These are phyloP conservation scores for Lasiosphaeris hirsuta DNA, from an alignment of 495 filamentous ascomycete species.

Conservation along the genomic window DNA sequence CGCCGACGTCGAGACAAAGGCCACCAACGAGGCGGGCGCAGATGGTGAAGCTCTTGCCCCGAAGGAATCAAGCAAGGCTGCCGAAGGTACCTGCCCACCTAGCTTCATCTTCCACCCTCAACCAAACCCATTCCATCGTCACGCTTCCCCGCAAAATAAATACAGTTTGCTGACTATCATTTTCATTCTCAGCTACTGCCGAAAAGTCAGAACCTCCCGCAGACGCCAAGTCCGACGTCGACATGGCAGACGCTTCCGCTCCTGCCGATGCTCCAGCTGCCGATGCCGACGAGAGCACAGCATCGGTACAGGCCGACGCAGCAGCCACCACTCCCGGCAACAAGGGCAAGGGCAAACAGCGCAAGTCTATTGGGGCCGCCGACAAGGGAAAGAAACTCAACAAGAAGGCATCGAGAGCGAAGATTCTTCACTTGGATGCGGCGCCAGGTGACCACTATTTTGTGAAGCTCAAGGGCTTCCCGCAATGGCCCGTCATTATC, in stretches of 20 bases:
- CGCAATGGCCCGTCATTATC: slow-evolving; percentile 86
- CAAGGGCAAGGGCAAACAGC: slow-evolving; percentile 44
- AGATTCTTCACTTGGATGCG: slow-evolving; percentile 68
- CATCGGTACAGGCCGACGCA: background rate
- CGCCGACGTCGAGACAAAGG: slow-evolving; percentile 17
- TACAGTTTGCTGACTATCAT: slow-evolving; percentile 19
- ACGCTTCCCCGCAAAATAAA: background rate
- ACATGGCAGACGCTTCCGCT: slow-evolving; percentile 34
- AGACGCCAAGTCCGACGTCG: slow-evolving; percentile 32
- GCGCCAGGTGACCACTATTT: slow-evolving; percentile 84
- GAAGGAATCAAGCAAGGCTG: slow-evolving; percentile 19
- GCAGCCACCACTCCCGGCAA: slow-evolving; percentile 29
- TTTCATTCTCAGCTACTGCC: slow-evolving; percentile 12
- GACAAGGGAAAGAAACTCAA: slow-evolving; percentile 78
- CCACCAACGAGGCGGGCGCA: slow-evolving; percentile 4
- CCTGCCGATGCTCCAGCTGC: slow-evolving; percentile 20
- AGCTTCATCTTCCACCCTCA: background rate
- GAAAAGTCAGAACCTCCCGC: slow-evolving; percentile 27
- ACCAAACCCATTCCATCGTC: background rate
- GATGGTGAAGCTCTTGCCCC: background rate
- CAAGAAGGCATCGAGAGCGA: slow-evolving; percentile 74
- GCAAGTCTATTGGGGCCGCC: slow-evolving; percentile 68
- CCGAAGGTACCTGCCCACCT: slow-evolving; percentile 15
- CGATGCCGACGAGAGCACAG: slow-evolving; percentile 17
- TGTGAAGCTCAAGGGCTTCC: slow-evolving; percentile 83